These are phyloP conservation scores for Pseudonectria buxi DNA, from an alignment of 2,329 filamentous ascomycete genomes.

Conservation along the genomic window DNA sequence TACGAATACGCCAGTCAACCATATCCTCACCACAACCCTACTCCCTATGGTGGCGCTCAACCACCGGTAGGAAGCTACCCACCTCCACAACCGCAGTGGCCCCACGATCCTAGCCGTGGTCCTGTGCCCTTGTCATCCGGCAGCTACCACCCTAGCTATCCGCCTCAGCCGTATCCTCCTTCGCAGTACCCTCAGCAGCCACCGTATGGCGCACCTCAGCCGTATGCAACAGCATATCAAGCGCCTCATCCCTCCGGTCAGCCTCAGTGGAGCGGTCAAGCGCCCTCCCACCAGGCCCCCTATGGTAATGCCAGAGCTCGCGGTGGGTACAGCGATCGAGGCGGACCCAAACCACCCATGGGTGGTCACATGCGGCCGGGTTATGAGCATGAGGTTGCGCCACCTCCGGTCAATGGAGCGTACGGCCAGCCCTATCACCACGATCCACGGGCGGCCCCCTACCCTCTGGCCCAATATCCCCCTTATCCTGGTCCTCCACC, in stretches of 20 bases:
- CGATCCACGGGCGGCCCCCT: conserved; percentile 31
- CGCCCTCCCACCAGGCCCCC: conserved; percentile 26
- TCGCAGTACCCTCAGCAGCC: conserved; percentile 38
- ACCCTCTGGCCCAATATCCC: conserved; percentile 29
- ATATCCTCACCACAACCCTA: conserved; percentile 25
- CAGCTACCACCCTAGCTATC: conserved; percentile 55
- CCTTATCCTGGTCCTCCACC: conserved; percentile 36
- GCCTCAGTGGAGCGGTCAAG: conserved; percentile 29
- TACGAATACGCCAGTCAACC: conserved; percentile 39
- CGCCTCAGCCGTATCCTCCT: conserved; percentile 45
- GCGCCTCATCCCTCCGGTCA: conserved; percentile 28
- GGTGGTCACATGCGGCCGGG: conserved; percentile 28
- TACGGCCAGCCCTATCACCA: conserved; percentile 35
- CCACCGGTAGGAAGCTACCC: conserved; percentile 31
- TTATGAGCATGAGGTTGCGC: conserved; percentile 28
- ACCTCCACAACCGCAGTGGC: conserved; percentile 35
- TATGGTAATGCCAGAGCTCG: conserved; percentile 35
- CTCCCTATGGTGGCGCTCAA: conserved; percentile 28
- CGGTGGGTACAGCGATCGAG: conserved; percentile 41
- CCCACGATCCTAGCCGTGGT: conserved; percentile 37
- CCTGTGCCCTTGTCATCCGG: conserved; percentile 43
- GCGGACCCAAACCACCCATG: conserved; percentile 28
- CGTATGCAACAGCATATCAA: conserved; percentile 31
- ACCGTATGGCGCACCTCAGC: conserved; percentile 35
- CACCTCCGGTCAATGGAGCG: conserved; percentile 27